phyloP scores from a whole-genome alignment of 176 grass and related monocot species.

The Oryza australiensis region DNA sequence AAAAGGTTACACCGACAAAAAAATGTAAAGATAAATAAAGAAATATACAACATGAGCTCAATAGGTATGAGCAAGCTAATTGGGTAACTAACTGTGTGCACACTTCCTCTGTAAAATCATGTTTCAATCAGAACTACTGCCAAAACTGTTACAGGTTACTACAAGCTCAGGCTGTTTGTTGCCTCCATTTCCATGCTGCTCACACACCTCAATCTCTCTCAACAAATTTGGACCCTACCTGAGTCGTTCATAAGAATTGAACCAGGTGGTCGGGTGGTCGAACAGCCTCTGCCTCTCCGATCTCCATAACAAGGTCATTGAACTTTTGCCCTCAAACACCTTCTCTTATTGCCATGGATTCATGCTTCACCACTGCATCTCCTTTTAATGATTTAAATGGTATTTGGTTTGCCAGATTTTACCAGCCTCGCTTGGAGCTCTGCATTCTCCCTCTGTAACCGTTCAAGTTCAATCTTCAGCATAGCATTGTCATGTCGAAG shows the following conservation, averaged over 20 bases:
- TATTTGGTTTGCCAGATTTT: slow-evolving; percentile 7
- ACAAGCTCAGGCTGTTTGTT: slow-evolving; percentile 11
- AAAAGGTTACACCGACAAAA: not conserved
- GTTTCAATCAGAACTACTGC: not conserved
- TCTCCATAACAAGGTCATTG: not conserved
- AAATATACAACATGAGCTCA: slow-evolving; percentile 41
- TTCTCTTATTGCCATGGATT: not conserved
- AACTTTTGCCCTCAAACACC: not conserved
- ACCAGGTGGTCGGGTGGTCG: not conserved
- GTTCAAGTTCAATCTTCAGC: slow-evolving; percentile 65
- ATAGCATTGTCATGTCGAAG: slow-evolving; percentile 55
- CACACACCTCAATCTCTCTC: not conserved
- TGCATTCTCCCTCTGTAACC: slow-evolving; percentile 62
- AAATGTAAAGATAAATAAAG: slow-evolving; percentile 21
- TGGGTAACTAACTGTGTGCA: slow-evolving; percentile 7
- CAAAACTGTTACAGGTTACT: slow-evolving; percentile 43
- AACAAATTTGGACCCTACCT: not conserved
- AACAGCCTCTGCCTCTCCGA: not conserved
- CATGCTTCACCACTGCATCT: not conserved
- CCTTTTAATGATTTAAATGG: slow-evolving; percentile 29
- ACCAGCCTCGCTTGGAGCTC: slow-evolving; percentile 48
- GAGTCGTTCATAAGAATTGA: not conserved
- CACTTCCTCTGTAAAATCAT: slow-evolving; percentile 8
- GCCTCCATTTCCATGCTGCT: slow-evolving; percentile 2
- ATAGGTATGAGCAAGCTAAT: slow-evolving; percentile 3